Conservation (phyloP, 768 basidiomycete genomes). For the Hygrophorus russula region DNA sequence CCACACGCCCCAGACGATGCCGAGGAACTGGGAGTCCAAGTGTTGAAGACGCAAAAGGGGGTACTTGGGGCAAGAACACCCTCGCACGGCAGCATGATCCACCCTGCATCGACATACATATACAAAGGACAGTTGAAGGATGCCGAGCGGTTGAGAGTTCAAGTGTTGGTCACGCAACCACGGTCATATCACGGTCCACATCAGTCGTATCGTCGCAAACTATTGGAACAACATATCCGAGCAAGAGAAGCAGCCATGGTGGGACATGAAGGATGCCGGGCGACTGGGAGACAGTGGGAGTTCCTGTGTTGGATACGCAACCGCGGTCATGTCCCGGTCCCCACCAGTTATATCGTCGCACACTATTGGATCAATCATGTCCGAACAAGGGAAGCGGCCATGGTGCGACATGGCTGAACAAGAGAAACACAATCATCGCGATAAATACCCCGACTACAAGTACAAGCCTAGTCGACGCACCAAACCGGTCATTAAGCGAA, state of each 20-base stretch:
- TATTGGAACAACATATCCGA: conserved; percentile 46
- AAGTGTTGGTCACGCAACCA: too few species aligned
- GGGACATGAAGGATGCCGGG: too few species aligned
- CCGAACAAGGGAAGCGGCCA: conserved; percentile 36
- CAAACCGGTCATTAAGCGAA: conserved; percentile 36
- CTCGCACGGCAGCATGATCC: too few species aligned
- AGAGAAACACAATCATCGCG: conserved; percentile 39
- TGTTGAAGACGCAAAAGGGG: too few species aligned
- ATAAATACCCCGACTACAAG: conserved; percentile 38
- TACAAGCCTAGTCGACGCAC: conserved; percentile 36
- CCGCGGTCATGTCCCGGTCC: conserved; percentile 46
- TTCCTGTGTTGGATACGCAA: too few species aligned
- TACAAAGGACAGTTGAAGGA: too few species aligned
- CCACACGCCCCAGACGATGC: too few species aligned
- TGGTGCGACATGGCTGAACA: conserved; percentile 40
- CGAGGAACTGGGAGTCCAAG: too few species aligned
- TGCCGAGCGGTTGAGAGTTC: too few species aligned
- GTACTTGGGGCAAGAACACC: too few species aligned
- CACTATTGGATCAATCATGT: conserved; percentile 43
- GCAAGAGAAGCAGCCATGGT: conserved; percentile 38
- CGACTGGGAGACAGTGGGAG: too few species aligned
- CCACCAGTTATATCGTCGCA: conserved; percentile 44
- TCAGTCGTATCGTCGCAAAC: conserved; percentile 42
- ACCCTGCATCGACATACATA: too few species aligned
- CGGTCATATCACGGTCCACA: conserved; percentile 44